A percentile compares a stretch with the other conserved stretches of the same genome.
Conservation (phyloP, 179 eudicot genomes). For the Beta corolliflora region DNA sequence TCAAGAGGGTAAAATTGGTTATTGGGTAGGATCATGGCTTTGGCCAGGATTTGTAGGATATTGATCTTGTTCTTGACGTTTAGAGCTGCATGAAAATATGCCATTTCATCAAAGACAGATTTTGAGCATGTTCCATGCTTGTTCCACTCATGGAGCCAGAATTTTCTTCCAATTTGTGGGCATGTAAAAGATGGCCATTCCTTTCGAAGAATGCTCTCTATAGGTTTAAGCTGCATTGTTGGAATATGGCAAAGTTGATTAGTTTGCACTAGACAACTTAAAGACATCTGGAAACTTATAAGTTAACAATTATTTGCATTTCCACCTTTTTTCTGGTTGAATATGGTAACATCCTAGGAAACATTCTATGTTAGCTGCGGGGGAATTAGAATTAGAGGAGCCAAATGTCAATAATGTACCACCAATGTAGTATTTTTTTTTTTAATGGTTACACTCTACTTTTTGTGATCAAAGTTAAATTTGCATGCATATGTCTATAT, state of each 20-base stretch:
- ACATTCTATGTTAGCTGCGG: no score
- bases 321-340: no score
- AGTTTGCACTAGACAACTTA: neutral
- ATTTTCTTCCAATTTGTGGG: constrained; percentile 36
- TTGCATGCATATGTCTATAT: no score
- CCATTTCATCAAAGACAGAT: constrained; percentile 21
- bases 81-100: constrained; percentile 25
- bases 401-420: no score
- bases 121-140: constrained; percentile 39
- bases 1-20: constrained; percentile 16
- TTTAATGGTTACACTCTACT: no score
- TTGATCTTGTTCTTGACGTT: constrained; percentile 29
- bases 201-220: constrained; percentile 17
- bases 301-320: no score
- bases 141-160: constrained; percentile 45
- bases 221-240: constrained; percentile 23
- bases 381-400: no score
- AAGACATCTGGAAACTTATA: no score
- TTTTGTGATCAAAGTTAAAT: no score
- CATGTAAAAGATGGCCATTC: constrained; percentile 36
- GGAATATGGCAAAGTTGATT: neutral
- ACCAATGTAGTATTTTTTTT: no score
- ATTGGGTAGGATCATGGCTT: constrained; percentile 29
- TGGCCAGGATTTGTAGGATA: constrained; percentile 26
- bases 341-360: no score